Percentiles rank a stretch among this genome's conserved stretches.
phyloP scores from a whole-genome alignment of 805 yeast species.

The Wickerhamomyces subpelliculosus region DNA sequence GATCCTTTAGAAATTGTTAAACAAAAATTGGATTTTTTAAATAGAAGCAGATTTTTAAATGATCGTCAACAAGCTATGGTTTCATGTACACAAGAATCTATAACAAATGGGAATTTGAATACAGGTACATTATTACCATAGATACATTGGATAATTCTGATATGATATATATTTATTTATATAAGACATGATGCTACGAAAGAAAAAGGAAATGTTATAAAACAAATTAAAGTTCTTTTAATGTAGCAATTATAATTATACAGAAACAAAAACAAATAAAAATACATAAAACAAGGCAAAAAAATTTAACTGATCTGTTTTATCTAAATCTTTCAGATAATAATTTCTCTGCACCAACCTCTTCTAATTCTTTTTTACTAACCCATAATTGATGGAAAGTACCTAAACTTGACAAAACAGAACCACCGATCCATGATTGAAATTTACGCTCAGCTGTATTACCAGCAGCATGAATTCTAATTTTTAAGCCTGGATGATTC shows the following conservation, averaged over 20 bases:
- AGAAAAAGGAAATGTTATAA: too few species aligned
- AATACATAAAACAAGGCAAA: too few species aligned
- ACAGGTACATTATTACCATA: background rate
- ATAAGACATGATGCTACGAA: too few species aligned
- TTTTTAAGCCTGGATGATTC: slow-evolving; percentile 77
- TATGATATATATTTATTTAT: too few species aligned
- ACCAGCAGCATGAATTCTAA: slow-evolving; percentile 78
- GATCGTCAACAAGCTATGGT: slow-evolving; percentile 31
- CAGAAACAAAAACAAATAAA: too few species aligned
- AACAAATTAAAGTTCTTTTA: too few species aligned
- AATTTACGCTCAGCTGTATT: slow-evolving; percentile 68
- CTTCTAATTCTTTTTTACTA: slow-evolving; percentile 78
- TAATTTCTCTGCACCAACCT: slow-evolving; percentile 78
- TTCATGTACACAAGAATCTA: slow-evolving; percentile 23
- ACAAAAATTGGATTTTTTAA: slow-evolving; percentile 29
- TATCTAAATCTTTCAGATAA: slow-evolving; percentile 78
- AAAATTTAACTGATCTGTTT: too few species aligned
- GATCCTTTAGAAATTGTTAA: slow-evolving; percentile 29
- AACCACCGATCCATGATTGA: slow-evolving; percentile 90
- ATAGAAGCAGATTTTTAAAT: slow-evolving; percentile 26
- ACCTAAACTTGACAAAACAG: slow-evolving; percentile 80
- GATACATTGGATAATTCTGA: too few species aligned
- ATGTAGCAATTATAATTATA: too few species aligned
- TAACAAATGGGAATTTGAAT: background rate
- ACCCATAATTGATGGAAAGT: slow-evolving; percentile 97